Conservation (phyloP, 192 early-diverging fungal species). For the Coemansia asiatica region DNA sequence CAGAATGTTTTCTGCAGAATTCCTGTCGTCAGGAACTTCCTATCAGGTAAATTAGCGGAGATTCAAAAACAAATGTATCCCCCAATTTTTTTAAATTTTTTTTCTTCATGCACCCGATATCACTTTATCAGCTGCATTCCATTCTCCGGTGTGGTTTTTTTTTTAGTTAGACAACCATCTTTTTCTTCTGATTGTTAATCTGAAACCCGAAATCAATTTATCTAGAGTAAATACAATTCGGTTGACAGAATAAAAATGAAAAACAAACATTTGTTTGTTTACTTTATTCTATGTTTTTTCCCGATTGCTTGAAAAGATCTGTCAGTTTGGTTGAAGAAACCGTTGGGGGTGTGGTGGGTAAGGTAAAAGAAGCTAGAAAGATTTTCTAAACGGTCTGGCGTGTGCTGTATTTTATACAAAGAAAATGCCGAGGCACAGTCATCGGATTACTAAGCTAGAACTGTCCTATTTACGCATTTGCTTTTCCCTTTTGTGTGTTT, state of each 20-base stretch:
- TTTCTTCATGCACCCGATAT: neutral
- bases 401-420: neutral
- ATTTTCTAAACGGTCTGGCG: neutral
- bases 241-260: neutral
- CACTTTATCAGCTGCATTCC: neutral
- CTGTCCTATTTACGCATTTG: neutral
- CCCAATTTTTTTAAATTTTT: neutral
- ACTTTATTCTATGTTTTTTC: neutral
- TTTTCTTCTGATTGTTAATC: neutral
- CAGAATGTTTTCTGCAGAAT: neutral
- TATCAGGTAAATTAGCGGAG: neutral
- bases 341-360: neutral
- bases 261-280: neutral
- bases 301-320: neutral
- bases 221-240: neutral
- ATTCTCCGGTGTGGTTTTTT: neutral
- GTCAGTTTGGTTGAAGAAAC: neutral
- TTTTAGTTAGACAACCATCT: neutral
- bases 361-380: neutral
- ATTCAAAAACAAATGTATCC: conserved; percentile 6
- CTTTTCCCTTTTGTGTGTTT: neutral
- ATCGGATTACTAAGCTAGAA: neutral
- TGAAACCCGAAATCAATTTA: conserved; percentile 1
- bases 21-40: neutral
- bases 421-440: neutral